A percentile compares a stretch with the other conserved stretches of the same genome.
Evolutionary conservation across 306 rosid species (phyloP).

Genomic region (Rosa persica): DNA sequence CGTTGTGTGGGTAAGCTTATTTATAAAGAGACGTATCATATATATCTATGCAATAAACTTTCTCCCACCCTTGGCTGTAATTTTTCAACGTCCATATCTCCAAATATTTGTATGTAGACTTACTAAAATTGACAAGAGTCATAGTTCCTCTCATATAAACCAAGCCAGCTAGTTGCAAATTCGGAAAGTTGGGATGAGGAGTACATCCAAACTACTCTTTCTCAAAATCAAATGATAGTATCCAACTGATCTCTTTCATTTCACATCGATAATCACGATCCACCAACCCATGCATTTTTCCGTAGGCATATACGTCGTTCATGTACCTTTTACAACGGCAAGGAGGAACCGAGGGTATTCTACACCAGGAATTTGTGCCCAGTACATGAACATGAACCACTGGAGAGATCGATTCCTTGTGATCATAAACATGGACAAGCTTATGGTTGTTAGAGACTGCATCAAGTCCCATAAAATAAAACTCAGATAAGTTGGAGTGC

Average conservation of each 20-base stretch:
- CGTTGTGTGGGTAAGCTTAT: too few relatives aligned
- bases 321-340: too few relatives aligned
- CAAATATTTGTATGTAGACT: too few relatives aligned
- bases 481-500: not conserved
- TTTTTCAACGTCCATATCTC: not conserved
- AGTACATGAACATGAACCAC: not conserved
- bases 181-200: not conserved
- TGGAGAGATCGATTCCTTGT: not conserved
- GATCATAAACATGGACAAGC: not conserved
- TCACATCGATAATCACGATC: not conserved
- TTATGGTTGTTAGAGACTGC: not conserved
- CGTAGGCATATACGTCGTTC: not conserved
- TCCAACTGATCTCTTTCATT: too few relatives aligned
- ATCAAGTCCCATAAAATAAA: not conserved
- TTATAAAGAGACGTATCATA: too few relatives aligned
- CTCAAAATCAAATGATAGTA: not conserved
- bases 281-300: not conserved
- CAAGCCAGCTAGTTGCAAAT: too few relatives aligned
- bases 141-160: too few relatives aligned
- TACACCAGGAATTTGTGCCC: not conserved
- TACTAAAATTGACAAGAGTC: too few relatives aligned
- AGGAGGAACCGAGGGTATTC: not conserved
- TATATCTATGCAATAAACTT: too few relatives aligned
- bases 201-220: not conserved
- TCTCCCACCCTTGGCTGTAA: not conserved